Evolutionary conservation across 169 alveolate species (phyloP), one percentile per base, ranked within the genome.

Genomic region (Hepatocystis sp.): DNA sequence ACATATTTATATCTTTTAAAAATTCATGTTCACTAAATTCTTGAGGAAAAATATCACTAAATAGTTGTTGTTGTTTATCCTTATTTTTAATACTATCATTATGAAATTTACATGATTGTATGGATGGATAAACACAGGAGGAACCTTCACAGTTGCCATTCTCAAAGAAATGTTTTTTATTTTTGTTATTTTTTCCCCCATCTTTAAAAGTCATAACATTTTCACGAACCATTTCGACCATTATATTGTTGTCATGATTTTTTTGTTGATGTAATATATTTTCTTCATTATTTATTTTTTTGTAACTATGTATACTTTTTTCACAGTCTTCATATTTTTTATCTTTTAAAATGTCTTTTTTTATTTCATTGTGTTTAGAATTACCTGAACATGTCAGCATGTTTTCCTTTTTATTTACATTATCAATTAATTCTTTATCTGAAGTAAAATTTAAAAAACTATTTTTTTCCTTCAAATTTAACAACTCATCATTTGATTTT

Each of bases 11-110:
- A 46, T 71, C 44, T 7, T 13, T 30, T 17, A 71, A 56, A 42
- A 32, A 40, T 23, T 71, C 76, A n/a, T 63, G 10, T 40, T 63
- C 86, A 71, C 32, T 71, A 56, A 61, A 19, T 11, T 42, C 42
- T n/a, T n/a, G n/a, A n/a, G 32, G 8, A 30, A n/a, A 13, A 3
- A 0, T 3, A 42, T 10, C 17, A 25, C 19, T 15, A 32, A 1
- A 40, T 56, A 23, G 32, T 17, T n/a, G 42, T 28, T 28, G 25
- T 34, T 23, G 19, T 21, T 11, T 44, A 25, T 36, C 23, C 13
- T 8, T 15, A 8, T 49, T 52, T 56, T 21, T 19, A 8, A 13
- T 23, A 1, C 60, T 65, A n/a, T n/a, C n/a, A n/a, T n/a, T 42
- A 17, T 65, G 15, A n/a, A 13, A 21, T 42, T 42, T 2, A 8